Evolutionary conservation across 2,329 filamentous ascomycete species (phyloP).

Genomic region (Cladophialophora exuberans): DNA sequence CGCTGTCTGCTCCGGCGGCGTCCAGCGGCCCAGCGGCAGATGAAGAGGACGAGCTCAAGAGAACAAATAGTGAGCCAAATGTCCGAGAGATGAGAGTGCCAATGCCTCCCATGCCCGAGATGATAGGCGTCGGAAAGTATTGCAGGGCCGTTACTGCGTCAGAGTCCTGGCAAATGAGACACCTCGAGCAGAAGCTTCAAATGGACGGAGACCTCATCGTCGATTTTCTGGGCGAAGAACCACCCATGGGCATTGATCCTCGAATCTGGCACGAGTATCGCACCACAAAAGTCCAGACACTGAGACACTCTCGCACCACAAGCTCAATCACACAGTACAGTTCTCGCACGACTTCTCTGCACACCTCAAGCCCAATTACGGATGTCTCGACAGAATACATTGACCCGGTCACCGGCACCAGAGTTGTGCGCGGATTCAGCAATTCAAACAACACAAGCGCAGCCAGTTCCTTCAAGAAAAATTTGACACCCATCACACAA

Average conservation of each 20-base stretch:
- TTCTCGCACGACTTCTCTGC: background rate
- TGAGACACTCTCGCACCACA: conserved; percentile 21
- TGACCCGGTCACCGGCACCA: conserved; percentile 31
- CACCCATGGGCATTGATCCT: conserved; percentile 23
- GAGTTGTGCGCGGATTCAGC: conserved; percentile 27
- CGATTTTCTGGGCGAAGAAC: conserved; percentile 21
- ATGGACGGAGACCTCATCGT: conserved; percentile 21
- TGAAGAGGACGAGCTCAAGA: background rate
- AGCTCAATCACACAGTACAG: conserved; percentile 6
- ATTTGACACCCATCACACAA: conserved; percentile 5
- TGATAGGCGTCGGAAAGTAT: conserved; percentile 32
- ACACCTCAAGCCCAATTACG: conserved; percentile 2
- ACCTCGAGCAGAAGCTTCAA: conserved; percentile 21
- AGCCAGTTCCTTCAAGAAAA: conserved; percentile 28
- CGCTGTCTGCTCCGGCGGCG: background rate
- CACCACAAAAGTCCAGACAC: conserved; percentile 15
- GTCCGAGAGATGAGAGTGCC: no score
- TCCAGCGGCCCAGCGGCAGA: background rate
- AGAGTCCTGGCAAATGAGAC: conserved; percentile 27
- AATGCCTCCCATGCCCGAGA: conserved; percentile 26
- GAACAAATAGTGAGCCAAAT: conserved; percentile 28
- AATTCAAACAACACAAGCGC: conserved; percentile 25
- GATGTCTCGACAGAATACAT: conserved; percentile 9
- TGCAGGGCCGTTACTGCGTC: conserved; percentile 28
- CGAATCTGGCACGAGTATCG: conserved; percentile 25